These are phyloP conservation scores for Candida germanica DNA, from an alignment of 805 yeast genomes.

Conservation along the genomic window DNA sequence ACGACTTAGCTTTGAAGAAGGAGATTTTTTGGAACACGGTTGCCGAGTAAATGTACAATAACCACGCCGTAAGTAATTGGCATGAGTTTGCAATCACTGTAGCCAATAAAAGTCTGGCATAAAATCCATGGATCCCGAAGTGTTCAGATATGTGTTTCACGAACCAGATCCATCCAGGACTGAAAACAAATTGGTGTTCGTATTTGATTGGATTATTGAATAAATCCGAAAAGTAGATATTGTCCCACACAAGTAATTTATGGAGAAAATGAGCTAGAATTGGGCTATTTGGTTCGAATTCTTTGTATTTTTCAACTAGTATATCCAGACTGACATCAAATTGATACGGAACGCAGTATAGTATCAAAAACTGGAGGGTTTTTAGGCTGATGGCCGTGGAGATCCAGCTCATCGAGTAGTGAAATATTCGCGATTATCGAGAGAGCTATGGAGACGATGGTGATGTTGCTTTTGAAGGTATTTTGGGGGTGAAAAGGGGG, in stretches of 20 bases:
- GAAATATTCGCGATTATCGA: too few species aligned
- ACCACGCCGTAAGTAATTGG: conserved; percentile 48
- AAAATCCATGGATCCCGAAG: conserved; percentile 28
- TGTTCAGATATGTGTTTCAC: conserved; percentile 21
- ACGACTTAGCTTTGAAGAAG: conserved; percentile 16
- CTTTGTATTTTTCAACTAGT: conserved; percentile 19
- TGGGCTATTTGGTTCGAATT: background rate
- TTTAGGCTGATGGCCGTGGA: background rate
- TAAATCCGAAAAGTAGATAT: conserved; percentile 67
- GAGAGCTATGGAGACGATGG: too few species aligned
- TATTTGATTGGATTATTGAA: conserved; percentile 50
- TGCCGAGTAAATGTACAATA: conserved; percentile 50
- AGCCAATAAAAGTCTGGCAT: conserved; percentile 45
- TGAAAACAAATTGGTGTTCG: conserved; percentile 91
- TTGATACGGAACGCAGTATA: conserved; percentile 40
- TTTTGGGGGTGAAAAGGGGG: too few species aligned
- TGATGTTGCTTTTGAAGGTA: too few species aligned
- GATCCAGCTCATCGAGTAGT: too few species aligned
- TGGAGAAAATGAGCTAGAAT: conserved; percentile 29
- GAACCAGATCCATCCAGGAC: conserved; percentile 70
- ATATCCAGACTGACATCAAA: conserved; percentile 49
- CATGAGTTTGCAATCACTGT: conserved; percentile 48
- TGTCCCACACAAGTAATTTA: conserved; percentile 78
- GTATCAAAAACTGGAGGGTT: conserved; percentile 30
- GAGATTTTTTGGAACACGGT: conserved; percentile 20